Percentiles rank a stretch among this genome's conserved stretches.
phyloP scores from a whole-genome alignment of 352 stramenopile species.

The Globisporangium cylindrosporum region DNA sequence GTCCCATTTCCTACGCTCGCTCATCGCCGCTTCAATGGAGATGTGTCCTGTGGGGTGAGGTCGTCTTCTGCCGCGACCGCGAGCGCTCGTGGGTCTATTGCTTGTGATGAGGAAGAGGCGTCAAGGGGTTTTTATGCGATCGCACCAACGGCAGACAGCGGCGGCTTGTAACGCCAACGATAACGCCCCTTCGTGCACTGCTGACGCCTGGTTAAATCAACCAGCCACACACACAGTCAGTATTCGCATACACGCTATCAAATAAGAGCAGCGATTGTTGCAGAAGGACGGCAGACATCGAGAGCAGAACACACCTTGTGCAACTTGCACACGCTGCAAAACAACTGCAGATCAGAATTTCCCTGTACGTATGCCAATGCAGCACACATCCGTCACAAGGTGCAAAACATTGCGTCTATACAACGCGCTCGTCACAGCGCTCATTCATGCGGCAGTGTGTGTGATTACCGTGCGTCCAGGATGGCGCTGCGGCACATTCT shows the following conservation, averaged over 20 bases:
- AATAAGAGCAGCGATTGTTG: no score
- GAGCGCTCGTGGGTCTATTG: neutral
- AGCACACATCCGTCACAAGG: neutral
- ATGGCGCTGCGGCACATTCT: neutral
- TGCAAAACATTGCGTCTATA: neutral
- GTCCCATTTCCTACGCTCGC: conserved; percentile 47
- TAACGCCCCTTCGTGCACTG: neutral
- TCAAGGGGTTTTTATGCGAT: neutral
- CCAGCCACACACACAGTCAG: neutral
- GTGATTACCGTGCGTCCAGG: neutral
- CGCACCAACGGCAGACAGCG: neutral
- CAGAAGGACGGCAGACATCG: neutral
- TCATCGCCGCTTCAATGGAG: conserved; percentile 15
- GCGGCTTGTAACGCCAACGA: neutral
- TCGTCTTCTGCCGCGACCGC: neutral
- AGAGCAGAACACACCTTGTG: neutral
- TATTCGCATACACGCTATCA: neutral
- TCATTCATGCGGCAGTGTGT: neutral
- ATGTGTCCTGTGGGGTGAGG: neutral
- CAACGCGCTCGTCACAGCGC: no score
- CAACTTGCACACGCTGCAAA: neutral
- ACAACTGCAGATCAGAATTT: neutral
- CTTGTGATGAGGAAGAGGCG: neutral
- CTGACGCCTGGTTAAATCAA: neutral
- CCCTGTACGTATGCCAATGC: neutral